phyloP scores from a whole-genome alignment of 306 rosid genomes.

The Cyamopsis tetragonoloba region DNA sequence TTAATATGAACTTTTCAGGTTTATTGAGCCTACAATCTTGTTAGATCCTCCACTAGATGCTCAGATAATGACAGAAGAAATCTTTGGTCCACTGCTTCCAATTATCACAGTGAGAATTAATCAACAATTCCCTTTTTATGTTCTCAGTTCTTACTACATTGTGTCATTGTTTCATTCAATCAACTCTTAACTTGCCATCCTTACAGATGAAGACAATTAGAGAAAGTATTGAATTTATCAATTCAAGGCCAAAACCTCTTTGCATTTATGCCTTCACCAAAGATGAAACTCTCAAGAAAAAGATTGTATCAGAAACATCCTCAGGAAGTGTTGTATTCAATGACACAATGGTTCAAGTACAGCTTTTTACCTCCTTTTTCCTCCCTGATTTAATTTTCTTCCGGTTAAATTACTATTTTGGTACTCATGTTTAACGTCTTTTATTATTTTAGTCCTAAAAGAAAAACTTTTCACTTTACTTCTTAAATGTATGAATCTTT shows the following conservation, averaged over 20 bases:
- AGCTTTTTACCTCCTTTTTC: not conserved
- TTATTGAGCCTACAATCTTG: slow-evolving; percentile 82
- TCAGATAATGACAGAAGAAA: slow-evolving; percentile 76
- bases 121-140: not conserved
- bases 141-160: not conserved
- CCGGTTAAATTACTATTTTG: too few species aligned
- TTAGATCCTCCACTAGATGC: slow-evolving; percentile 80
- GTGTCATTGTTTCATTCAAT: slow-evolving; percentile 4
- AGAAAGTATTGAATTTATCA: slow-evolving; percentile 71
- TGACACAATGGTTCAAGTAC: slow-evolving; percentile 77
- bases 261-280: slow-evolving; percentile 77
- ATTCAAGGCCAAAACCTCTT: slow-evolving; percentile 80
- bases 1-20: slow-evolving; percentile 43
- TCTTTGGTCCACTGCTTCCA: slow-evolving; percentile 89
- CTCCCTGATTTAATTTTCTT: not conserved
- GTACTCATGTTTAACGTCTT: too few species aligned
- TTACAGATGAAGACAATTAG: slow-evolving; percentile 60
- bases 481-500: too few species aligned
- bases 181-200: slow-evolving; percentile 10
- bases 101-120: slow-evolving; percentile 71
- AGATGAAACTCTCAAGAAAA: slow-evolving; percentile 55
- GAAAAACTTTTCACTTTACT: too few species aligned
- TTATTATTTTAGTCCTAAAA: too few species aligned
- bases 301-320: slow-evolving; percentile 67
- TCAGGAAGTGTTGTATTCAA: slow-evolving; percentile 85